Conservation (phyloP, 2,329 filamentous ascomycete species). For the Fusarium foetens region DNA sequence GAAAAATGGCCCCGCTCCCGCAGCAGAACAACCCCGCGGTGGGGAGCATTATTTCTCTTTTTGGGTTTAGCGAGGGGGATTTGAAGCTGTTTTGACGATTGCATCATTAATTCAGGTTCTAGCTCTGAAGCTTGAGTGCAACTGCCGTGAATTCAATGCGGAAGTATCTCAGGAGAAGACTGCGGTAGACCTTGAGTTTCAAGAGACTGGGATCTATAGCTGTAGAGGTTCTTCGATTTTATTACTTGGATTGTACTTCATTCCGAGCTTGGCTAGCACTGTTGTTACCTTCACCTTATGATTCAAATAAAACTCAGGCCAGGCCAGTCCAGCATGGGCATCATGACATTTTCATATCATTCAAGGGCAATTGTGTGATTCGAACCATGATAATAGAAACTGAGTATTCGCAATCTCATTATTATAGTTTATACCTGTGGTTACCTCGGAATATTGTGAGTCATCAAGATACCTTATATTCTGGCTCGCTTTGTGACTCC, state of each 20-base stretch:
- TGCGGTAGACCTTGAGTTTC: fast-evolving
- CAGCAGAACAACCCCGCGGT: constrained; percentile 18
- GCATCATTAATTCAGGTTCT: constrained; percentile 21
- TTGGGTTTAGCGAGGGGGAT: constrained; percentile 21
- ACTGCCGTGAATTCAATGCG: neutral
- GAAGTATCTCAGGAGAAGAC: neutral
- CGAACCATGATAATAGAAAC: fast-evolving
- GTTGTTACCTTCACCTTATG: neutral
- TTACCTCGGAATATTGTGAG: neutral
- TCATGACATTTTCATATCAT: neutral
- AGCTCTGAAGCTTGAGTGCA: neutral
- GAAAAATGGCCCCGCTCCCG: constrained; percentile 41
- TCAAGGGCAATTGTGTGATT: no score
- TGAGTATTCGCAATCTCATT: no score
- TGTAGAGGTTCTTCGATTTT: neutral
- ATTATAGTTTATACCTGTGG: fast-evolving
- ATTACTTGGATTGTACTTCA: fast-evolving
- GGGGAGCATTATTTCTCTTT: neutral
- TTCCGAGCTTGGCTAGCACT: neutral
- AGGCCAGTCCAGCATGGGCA: neutral
- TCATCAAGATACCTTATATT: neutral
- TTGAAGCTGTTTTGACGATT: constrained; percentile 12
- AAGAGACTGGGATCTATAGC: fast-evolving
- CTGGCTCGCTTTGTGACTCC: neutral
- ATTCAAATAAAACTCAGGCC: neutral